These are phyloP conservation scores for Colletotrichum australisinense DNA, from an alignment of 2,329 filamentous ascomycete species.

Conservation along the genomic window DNA sequence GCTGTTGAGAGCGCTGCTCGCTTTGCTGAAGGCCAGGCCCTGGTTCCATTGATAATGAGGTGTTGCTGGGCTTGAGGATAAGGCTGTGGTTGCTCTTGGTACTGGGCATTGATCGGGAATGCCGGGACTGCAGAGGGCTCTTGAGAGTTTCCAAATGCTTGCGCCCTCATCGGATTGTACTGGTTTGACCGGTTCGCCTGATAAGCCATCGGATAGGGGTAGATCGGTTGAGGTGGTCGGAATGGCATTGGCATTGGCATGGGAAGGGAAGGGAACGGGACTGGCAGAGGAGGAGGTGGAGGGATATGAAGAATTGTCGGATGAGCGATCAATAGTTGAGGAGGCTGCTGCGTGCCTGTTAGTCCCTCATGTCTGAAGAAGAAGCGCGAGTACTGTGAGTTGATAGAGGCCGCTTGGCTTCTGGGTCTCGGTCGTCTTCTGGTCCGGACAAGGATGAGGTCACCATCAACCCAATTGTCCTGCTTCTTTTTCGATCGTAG, in stretches of 20 bases:
- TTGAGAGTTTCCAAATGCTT: neutral
- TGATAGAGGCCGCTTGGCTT: neutral
- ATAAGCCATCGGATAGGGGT: slow-evolving; percentile 40
- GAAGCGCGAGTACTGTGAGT: slow-evolving; percentile 3
- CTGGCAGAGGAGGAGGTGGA: slow-evolving; percentile 20
- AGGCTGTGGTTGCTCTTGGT: neutral
- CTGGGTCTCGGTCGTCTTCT: slow-evolving; percentile 3
- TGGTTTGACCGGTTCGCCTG: slow-evolving; percentile 20
- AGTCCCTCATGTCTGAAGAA: slow-evolving; percentile 25
- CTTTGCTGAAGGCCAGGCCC: neutral
- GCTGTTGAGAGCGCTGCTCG: neutral
- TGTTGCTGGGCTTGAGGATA: neutral
- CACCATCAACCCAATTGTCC: slow-evolving; percentile 13
- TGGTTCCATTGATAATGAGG: slow-evolving; percentile 2
- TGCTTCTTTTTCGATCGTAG: slow-evolving; percentile 25
- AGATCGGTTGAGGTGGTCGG: slow-evolving; percentile 23
- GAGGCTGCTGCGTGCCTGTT: neutral
- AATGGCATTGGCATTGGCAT: slow-evolving; percentile 26
- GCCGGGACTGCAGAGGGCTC: neutral
- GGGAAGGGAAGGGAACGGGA: slow-evolving; percentile 3
- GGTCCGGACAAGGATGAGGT: slow-evolving; percentile 24
- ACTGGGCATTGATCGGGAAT: neutral
- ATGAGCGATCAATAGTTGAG: neutral
- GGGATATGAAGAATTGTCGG: slow-evolving; percentile 7
- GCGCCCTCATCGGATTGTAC: neutral